Conservation (phyloP, 768 basidiomycete species). For the Macrolepiota dolichaula region DNA sequence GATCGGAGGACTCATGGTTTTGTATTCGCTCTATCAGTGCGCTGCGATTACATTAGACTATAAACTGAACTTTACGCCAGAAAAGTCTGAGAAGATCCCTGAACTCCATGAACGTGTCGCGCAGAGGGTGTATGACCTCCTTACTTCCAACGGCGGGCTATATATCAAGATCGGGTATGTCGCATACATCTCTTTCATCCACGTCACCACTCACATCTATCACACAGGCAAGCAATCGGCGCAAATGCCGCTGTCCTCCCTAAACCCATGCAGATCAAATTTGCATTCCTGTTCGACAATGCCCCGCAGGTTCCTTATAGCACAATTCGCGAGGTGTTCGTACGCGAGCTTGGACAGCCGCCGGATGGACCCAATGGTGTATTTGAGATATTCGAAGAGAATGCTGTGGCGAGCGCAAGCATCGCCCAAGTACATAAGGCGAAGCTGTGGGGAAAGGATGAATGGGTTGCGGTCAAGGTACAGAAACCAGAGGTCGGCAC, state of each 20-base stretch:
- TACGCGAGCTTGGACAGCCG: slow-evolving; percentile 62
- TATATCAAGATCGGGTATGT: slow-evolving; percentile 77
- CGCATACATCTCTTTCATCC: neutral
- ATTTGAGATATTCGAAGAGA: slow-evolving; percentile 75
- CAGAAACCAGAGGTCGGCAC: slow-evolving; percentile 87
- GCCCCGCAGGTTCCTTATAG: slow-evolving; percentile 82
- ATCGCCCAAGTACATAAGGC: slow-evolving; percentile 93
- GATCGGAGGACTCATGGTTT: neutral
- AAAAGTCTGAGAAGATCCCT: slow-evolving; percentile 70
- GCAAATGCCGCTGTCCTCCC: slow-evolving; percentile 87
- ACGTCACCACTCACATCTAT: neutral
- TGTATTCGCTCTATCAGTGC: slow-evolving; percentile 39
- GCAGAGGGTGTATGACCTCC: slow-evolving; percentile 67
- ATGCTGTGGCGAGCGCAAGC: slow-evolving; percentile 82
- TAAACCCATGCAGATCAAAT: slow-evolving; percentile 76
- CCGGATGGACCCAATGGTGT: slow-evolving; percentile 68
- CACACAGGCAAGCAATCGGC: slow-evolving; percentile 69
- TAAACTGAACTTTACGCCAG: slow-evolving; percentile 82
- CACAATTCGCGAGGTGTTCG: slow-evolving; percentile 64
- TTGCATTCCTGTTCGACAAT: slow-evolving; percentile 81
- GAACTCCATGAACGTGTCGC: slow-evolving; percentile 85
- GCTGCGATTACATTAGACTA: slow-evolving; percentile 74
- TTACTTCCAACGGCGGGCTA: slow-evolving; percentile 79
- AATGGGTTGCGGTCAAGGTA: slow-evolving; percentile 90
- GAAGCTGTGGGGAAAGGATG: slow-evolving; percentile 40